Percentiles rank a stretch among this genome's conserved stretches.
Conservation (phyloP, 768 basidiomycete genomes). For the Dictyophora rubrovolvata region DNA sequence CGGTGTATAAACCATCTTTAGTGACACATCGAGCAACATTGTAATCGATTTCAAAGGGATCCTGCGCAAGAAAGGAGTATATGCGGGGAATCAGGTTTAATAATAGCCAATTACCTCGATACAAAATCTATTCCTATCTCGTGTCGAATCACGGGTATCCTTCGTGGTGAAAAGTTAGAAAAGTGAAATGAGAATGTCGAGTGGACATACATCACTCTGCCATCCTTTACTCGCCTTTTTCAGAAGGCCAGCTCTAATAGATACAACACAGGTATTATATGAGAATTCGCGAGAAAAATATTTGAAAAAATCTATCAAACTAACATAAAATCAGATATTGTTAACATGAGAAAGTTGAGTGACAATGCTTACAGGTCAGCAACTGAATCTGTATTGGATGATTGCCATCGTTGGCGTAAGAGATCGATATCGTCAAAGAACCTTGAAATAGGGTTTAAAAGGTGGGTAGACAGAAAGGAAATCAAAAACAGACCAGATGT, state of each 20-base stretch:
- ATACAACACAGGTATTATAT: constrained; percentile 86
- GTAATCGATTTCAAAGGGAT: constrained; percentile 94
- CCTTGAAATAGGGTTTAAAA: constrained; percentile 27
- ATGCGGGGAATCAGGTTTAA: not conserved
- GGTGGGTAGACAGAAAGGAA: not conserved
- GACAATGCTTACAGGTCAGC: constrained; percentile 68
- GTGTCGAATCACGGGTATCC: constrained; percentile 37
- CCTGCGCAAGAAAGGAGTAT: constrained; percentile 34
- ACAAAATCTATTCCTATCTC: constrained; percentile 91
- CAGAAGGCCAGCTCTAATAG: constrained; percentile 78
- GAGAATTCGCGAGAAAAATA: constrained; percentile 91
- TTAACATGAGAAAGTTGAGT: not conserved
- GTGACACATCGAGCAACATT: constrained; percentile 97
- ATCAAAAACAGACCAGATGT: constrained; percentile 51
- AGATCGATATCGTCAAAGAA: constrained; percentile 98
- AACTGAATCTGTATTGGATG: constrained; percentile 85
- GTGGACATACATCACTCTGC: constrained; percentile 73
- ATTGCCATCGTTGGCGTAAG: constrained; percentile 84
- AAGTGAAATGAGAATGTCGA: constrained; percentile 24
- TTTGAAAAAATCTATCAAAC: constrained; percentile 95
- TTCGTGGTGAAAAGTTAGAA: constrained; percentile 16
- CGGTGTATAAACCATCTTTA: constrained; percentile 90
- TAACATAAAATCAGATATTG: constrained; percentile 22
- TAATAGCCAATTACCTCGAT: constrained; percentile 58
- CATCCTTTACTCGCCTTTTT: constrained; percentile 92